phyloP scores from a whole-genome alignment of 2,329 filamentous ascomycete species.

The Metarhizium album region DNA sequence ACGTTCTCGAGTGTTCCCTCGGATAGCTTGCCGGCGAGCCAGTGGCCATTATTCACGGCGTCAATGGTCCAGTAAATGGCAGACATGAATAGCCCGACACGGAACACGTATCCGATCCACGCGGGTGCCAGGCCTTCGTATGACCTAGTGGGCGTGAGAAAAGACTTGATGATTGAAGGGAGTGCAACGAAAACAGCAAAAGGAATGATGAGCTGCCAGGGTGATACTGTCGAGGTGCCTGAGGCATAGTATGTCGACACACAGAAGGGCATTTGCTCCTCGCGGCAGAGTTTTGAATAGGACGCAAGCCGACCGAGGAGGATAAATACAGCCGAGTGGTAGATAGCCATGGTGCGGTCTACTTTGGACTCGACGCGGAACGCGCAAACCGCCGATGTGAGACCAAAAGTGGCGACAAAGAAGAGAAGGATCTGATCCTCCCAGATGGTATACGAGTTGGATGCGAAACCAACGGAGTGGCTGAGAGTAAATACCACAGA shows the following conservation, averaged over 20 bases:
- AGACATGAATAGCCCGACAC: slow-evolving; percentile 61
- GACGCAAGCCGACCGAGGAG: slow-evolving; percentile 70
- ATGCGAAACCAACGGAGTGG: slow-evolving; percentile 88
- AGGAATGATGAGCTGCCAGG: slow-evolving; percentile 79
- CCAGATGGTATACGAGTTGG: slow-evolving; percentile 98
- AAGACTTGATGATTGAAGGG: slow-evolving; percentile 66
- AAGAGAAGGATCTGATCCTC: slow-evolving; percentile 91
- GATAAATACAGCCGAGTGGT: slow-evolving; percentile 78
- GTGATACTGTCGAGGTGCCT: slow-evolving; percentile 79
- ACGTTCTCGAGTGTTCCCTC: slow-evolving; percentile 58
- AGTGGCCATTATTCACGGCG: slow-evolving; percentile 75
- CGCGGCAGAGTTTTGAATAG: slow-evolving; percentile 83
- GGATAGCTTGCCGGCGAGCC: slow-evolving; percentile 50
- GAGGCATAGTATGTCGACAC: slow-evolving; percentile 93
- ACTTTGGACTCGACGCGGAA: slow-evolving; percentile 56
- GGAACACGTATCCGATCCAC: slow-evolving; percentile 76
- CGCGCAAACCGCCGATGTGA: slow-evolving; percentile 63
- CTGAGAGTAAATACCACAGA: slow-evolving; percentile 70
- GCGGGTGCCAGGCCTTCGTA: slow-evolving; percentile 77
- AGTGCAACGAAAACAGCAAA: slow-evolving; percentile 61
- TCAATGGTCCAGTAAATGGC: slow-evolving; percentile 84
- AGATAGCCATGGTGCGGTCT: slow-evolving; percentile 66
- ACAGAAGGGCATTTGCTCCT: slow-evolving; percentile 98
- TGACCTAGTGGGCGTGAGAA: slow-evolving; percentile 70
- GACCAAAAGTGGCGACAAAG: slow-evolving; percentile 79